Evolutionary conservation across 2,329 filamentous ascomycete species (phyloP).

Genomic region (Penicillium expansum): DNA sequence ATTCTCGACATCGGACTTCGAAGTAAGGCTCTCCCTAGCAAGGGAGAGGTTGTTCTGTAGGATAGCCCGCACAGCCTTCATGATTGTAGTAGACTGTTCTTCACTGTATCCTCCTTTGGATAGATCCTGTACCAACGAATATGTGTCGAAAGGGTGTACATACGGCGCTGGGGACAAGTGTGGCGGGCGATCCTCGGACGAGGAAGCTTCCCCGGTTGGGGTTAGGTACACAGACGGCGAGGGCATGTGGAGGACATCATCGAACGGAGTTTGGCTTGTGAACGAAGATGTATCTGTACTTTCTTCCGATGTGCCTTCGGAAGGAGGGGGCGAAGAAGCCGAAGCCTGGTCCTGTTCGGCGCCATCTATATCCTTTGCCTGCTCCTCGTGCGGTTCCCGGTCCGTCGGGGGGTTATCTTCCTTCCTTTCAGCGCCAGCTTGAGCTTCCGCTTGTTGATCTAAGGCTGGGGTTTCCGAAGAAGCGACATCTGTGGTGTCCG

Average conservation of each 20-base stretch:
- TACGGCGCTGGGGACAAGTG: slow-evolving; percentile 70
- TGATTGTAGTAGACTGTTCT: slow-evolving; percentile 75
- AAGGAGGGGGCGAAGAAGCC: slow-evolving; percentile 7
- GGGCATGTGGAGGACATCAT: slow-evolving; percentile 44
- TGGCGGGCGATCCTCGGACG: slow-evolving; percentile 53
- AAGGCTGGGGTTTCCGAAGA: slow-evolving; percentile 10
- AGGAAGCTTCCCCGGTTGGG: slow-evolving; percentile 22
- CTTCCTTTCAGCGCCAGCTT: slow-evolving; percentile 9
- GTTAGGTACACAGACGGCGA: slow-evolving; percentile 38
- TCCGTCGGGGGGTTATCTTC: slow-evolving; percentile 17
- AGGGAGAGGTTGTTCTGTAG: slow-evolving; percentile 76
- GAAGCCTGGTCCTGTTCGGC: slow-evolving; percentile 12
- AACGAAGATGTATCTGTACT: slow-evolving; percentile 19
- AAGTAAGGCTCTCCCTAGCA: slow-evolving; percentile 76
- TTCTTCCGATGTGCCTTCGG: slow-evolving; percentile 13
- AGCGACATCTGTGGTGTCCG: slow-evolving; percentile 9
- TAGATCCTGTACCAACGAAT: slow-evolving; percentile 79
- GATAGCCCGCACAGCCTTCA: slow-evolving; percentile 84
- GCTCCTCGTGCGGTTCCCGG: slow-evolving; percentile 24
- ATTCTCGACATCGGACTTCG: slow-evolving; percentile 91
- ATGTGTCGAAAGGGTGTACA: slow-evolving; percentile 96
- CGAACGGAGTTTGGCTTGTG: slow-evolving; percentile 27
- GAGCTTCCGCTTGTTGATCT: slow-evolving; percentile 13
- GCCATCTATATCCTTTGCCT: slow-evolving; percentile 15
- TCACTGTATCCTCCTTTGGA: slow-evolving; percentile 67